Evolutionary conservation across 2,329 filamentous ascomycete species (phyloP), one percentile per base, ranked within the genome.

Genomic region (Phaeomoniella chlamydospora): DNA sequence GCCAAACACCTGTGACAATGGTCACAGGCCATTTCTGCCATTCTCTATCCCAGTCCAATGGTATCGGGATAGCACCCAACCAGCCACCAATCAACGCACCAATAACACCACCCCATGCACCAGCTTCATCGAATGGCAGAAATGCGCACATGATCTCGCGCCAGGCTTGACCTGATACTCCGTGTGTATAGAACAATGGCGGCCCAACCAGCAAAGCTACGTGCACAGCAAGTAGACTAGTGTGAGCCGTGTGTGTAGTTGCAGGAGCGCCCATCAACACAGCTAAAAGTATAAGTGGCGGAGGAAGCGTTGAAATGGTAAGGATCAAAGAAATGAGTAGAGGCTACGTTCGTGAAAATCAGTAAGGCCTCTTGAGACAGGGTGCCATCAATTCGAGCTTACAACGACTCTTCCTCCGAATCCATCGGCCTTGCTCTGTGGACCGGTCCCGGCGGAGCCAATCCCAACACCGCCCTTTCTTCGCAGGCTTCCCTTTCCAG

Each of bases 11-110:
- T 2, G 73, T 76, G 3, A 96, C 60, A 39, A 98, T 81, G 0
- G 90, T 98, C 33, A 96, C 79, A 0, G 90, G 90, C 82, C 88
- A 98, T 56, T 80, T 83, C 71, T 98, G 90, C 90, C 90, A 98
- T 48, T 93, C 86, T n/a, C 90, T 77, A 56, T 98, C 90, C 88
- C 88, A 96, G 56, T 98, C 90, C 45, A 98, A 64, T 2, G 90
- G 90, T 47, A 98, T 96, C 0, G 92, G 90, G 36, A 96, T 75
- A 5, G 90, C 90, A 3, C 90, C 90, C 30, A 94, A 62, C 90
- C 90, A 96, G 29, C 84, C 85, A 4, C 90, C 90, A 1, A 88
- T 49, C 16, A 80, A 63, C 0, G 76, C 77, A 4, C 90, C 90
- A n/a, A 87, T 57, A 6, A 84, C 68, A 2, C 75, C 84, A 2